Percentiles rank a stretch among this genome's conserved stretches.
Conservation (phyloP, 495 filamentous ascomycete genomes). For the Penicillium nucicola region DNA sequence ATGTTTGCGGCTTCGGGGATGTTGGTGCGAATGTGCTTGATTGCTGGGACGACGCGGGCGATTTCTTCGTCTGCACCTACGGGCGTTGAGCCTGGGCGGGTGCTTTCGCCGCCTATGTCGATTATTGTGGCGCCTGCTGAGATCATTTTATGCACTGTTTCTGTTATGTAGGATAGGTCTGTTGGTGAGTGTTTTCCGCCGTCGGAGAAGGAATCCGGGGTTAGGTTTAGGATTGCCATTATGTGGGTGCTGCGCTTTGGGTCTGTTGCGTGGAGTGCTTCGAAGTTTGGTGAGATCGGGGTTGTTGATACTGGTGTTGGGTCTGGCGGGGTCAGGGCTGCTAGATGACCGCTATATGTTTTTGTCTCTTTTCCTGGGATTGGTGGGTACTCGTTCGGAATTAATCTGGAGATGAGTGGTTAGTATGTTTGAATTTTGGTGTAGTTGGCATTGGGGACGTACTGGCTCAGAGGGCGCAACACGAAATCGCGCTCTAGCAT, state of each 20-base stretch:
- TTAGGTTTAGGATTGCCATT: conserved; percentile 95
- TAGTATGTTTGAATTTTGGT: not conserved
- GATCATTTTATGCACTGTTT: conserved; percentile 58
- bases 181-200: conserved; percentile 61
- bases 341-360: conserved; percentile 54
- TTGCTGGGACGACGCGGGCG: conserved; percentile 71
- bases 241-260: conserved; percentile 66
- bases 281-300: conserved; percentile 56
- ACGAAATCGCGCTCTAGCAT: conserved; percentile 95
- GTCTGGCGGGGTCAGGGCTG: conserved; percentile 54
- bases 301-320: conserved; percentile 63
- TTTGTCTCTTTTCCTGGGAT: conserved; percentile 23
- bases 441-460: conserved; percentile 9
- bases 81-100: conserved; percentile 67
- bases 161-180: conserved; percentile 36
- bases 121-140: conserved; percentile 73
- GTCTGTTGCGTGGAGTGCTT: conserved; percentile 61
- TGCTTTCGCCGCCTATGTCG: conserved; percentile 92
- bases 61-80: conserved; percentile 71
- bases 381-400: conserved; percentile 55
- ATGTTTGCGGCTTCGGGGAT: conserved; percentile 57
- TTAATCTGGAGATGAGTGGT: conserved; percentile 48
- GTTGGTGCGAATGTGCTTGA: conserved; percentile 64
- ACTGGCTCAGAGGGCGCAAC: conserved; percentile 85
- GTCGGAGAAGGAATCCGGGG: conserved; percentile 96